Conservation (phyloP, 1,139 yeast genomes). For the Chernovozyma aurita region DNA sequence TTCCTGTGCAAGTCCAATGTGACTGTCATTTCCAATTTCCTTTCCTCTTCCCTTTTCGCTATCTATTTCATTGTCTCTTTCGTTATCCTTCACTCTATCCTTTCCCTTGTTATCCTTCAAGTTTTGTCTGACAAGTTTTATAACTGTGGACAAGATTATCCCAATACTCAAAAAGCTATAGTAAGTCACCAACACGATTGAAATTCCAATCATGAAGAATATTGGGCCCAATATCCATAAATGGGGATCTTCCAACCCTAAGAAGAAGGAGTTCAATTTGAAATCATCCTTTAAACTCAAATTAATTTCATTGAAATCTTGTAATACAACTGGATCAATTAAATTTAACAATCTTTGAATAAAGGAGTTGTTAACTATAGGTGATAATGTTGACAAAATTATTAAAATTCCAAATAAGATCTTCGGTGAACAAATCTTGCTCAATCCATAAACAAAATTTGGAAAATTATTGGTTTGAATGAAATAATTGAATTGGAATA, state of each 20-base stretch:
- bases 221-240: constrained; percentile 58
- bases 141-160: constrained; percentile 1
- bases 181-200: constrained; percentile 36
- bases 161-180: constrained; percentile 12
- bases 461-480: constrained; percentile 42
- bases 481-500: constrained; percentile 43
- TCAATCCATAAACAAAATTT: constrained; percentile 45
- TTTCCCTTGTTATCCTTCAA: not conserved
- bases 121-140: not conserved
- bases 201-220: constrained; percentile 49
- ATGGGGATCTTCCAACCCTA: constrained; percentile 62
- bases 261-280: constrained; percentile 41
- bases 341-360: constrained; percentile 23
- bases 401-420: constrained; percentile 16
- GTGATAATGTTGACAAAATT: constrained; percentile 31
- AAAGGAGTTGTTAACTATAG: constrained; percentile 21
- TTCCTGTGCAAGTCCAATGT: no score
- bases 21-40: no score
- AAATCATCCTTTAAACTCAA: constrained; percentile 20
- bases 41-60: not conserved
- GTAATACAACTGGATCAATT: constrained; percentile 56
- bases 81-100: not conserved
- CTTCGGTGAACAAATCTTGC: constrained; percentile 21
- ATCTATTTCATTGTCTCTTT: not conserved
- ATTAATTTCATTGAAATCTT: constrained; percentile 31